phyloP scores from a whole-genome alignment of 805 yeast genomes.

The Diddensiella santjacobensis region DNA sequence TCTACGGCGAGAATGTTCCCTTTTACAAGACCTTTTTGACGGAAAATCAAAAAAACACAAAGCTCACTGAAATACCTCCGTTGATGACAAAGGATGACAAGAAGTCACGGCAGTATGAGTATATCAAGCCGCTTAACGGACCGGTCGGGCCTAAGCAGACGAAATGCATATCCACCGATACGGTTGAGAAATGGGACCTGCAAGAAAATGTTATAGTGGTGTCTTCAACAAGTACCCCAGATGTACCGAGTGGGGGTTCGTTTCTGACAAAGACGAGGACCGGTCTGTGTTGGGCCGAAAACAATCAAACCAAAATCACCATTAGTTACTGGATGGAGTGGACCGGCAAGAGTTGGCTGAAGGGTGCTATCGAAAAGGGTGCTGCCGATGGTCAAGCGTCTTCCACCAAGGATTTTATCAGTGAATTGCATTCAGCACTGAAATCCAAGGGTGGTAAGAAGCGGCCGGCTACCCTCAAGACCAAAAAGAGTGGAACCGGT shows the following conservation, averaged over 20 bases:
- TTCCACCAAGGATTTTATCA: slow-evolving; percentile 50
- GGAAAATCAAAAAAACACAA: slow-evolving; percentile 32
- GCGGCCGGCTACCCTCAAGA: slow-evolving; percentile 4
- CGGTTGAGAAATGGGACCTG: slow-evolving; percentile 52
- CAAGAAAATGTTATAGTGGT: slow-evolving; percentile 55
- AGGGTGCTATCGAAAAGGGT: slow-evolving; percentile 81
- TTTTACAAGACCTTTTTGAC: slow-evolving; percentile 41
- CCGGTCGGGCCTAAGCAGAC: slow-evolving; percentile 95
- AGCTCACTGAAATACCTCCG: slow-evolving; percentile 17
- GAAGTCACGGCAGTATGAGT: slow-evolving; percentile 48
- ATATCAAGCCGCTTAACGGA: slow-evolving; percentile 69
- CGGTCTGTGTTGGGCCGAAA: slow-evolving; percentile 67
- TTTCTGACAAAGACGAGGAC: slow-evolving; percentile 74
- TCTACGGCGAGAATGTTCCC: slow-evolving; percentile 61
- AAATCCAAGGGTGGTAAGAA: neutral
- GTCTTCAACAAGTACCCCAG: slow-evolving; percentile 74
- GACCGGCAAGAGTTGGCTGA: slow-evolving; percentile 92
- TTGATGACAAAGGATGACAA: slow-evolving; percentile 23
- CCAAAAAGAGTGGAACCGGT: slow-evolving; percentile 13
- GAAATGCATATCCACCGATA: slow-evolving; percentile 64
- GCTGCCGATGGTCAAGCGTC: slow-evolving; percentile 74
- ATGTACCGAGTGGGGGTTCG: slow-evolving; percentile 87
- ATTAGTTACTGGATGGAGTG: slow-evolving; percentile 80
- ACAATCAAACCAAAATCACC: slow-evolving; percentile 55
- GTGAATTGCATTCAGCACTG: slow-evolving; percentile 12